Percentiles rank a stretch among this genome's conserved stretches.
phyloP scores from a whole-genome alignment of 2,329 filamentous ascomycete species.

The Pseudomassariella vexata region DNA sequence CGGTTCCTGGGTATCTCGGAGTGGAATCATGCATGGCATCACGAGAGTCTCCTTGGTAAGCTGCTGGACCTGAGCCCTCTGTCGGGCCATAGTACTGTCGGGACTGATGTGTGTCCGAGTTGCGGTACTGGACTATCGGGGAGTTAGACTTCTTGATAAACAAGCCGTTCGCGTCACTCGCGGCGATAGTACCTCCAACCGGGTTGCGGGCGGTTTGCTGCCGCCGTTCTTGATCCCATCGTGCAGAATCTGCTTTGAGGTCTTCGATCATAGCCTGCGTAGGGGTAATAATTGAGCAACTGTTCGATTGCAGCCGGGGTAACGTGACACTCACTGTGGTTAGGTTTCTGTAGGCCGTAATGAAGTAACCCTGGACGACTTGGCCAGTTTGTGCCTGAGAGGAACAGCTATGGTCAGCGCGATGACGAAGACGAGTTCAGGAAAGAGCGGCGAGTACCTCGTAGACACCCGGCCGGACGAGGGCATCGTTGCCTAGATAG shows the following conservation, averaged over 20 bases:
- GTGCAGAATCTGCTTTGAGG: slow-evolving; percentile 55
- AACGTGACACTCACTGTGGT: slow-evolving; percentile 57
- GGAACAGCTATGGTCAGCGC: not conserved
- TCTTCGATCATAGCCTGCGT: slow-evolving; percentile 58
- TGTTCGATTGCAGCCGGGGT: not conserved
- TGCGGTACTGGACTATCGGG: slow-evolving; percentile 51
- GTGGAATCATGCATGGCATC: slow-evolving; percentile 36
- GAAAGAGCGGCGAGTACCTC: slow-evolving; percentile 45
- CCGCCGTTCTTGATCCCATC: slow-evolving; percentile 56
- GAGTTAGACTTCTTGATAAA: slow-evolving; percentile 54
- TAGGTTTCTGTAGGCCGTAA: slow-evolving; percentile 73
- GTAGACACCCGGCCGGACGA: slow-evolving; percentile 69
- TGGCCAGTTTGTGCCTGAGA: slow-evolving; percentile 51
- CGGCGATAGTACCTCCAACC: slow-evolving; percentile 53
- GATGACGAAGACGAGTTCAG: slow-evolving; percentile 11
- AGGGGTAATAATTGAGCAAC: slow-evolving; percentile 12
- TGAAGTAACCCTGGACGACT: slow-evolving; percentile 66
- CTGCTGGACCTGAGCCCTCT: slow-evolving; percentile 19
- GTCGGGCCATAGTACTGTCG: slow-evolving; percentile 44
- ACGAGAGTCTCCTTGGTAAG: slow-evolving; percentile 26
- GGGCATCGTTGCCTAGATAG: slow-evolving; percentile 76
- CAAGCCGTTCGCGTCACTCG: slow-evolving; percentile 41
- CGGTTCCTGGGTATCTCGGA: slow-evolving; percentile 45
- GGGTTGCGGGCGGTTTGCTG: slow-evolving; percentile 47
- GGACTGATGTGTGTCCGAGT: slow-evolving; percentile 43